A percentile compares a stretch with the other conserved stretches of the same genome.
These are phyloP conservation scores for Exophiala dermatitidis DNA, from an alignment of 2,329 filamentous ascomycete species.

Conservation along the genomic window DNA sequence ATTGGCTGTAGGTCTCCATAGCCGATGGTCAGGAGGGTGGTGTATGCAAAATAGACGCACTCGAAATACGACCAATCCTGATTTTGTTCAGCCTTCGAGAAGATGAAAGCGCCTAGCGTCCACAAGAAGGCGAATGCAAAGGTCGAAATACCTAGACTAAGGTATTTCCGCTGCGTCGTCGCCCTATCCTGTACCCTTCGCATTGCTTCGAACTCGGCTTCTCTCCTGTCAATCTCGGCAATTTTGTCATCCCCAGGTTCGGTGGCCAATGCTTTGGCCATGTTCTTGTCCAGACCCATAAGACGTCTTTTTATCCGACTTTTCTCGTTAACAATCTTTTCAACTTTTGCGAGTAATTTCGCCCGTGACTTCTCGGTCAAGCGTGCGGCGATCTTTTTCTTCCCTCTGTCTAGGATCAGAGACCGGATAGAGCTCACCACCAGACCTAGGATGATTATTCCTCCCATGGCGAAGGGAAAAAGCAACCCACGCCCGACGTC, in stretches of 20 bases:
- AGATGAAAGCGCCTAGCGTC: slow-evolving; percentile 46
- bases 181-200: slow-evolving; percentile 39
- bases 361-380: slow-evolving; percentile 33
- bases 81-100: slow-evolving; percentile 41
- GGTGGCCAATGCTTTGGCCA: slow-evolving; percentile 10
- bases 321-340: slow-evolving; percentile 4
- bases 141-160: slow-evolving; percentile 36
- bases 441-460: slow-evolving; percentile 49
- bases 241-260: slow-evolving; percentile 17
- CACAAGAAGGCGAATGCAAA: slow-evolving; percentile 35
- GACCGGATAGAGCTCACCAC: slow-evolving; percentile 47
- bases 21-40: slow-evolving; percentile 48
- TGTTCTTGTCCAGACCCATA: slow-evolving; percentile 11
- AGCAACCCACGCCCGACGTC: slow-evolving; percentile 45
- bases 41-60: slow-evolving; percentile 49
- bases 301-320: slow-evolving; percentile 5
- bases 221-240: slow-evolving; percentile 24
- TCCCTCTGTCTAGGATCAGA: slow-evolving; percentile 35
- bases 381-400: slow-evolving; percentile 32
- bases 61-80: slow-evolving; percentile 48
- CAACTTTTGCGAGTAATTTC: slow-evolving; percentile 28
- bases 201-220: slow-evolving; percentile 41
- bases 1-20: slow-evolving; percentile 46
- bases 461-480: slow-evolving; percentile 50
- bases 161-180: slow-evolving; percentile 38